Conservation (phyloP, 2,329 filamentous ascomycete genomes). For the Fusarium metavorans region DNA sequence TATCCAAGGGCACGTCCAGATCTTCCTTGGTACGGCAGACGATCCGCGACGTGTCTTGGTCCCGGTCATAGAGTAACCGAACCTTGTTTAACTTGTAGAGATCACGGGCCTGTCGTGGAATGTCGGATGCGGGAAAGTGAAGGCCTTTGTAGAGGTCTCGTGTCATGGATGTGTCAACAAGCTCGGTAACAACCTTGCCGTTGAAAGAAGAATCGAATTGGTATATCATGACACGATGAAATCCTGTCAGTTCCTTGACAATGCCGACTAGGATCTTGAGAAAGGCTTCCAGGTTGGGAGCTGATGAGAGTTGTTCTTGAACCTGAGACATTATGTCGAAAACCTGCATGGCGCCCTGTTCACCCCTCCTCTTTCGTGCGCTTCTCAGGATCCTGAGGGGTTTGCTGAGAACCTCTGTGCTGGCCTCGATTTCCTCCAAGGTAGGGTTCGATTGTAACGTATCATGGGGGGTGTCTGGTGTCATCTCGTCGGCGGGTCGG, state of each 20-base stretch:
- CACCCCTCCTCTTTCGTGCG: constrained; percentile 79
- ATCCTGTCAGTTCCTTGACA: constrained; percentile 89
- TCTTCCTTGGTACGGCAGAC: constrained; percentile 83
- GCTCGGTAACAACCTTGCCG: constrained; percentile 86
- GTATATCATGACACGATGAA: constrained; percentile 93
- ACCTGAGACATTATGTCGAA: constrained; percentile 94
- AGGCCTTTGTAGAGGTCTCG: constrained; percentile 88
- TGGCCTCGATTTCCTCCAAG: constrained; percentile 78
- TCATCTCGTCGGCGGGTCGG: constrained; percentile 69
- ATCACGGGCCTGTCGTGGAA: constrained; percentile 86
- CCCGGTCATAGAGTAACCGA: constrained; percentile 86
- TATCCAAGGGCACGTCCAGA: constrained; percentile 79
- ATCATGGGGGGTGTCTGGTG: constrained; percentile 75
- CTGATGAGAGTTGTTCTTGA: constrained; percentile 84
- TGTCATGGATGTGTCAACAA: constrained; percentile 83
- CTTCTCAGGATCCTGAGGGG: constrained; percentile 82
- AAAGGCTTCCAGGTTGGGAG: constrained; percentile 77
- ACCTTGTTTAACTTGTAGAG: constrained; percentile 93
- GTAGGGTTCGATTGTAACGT: constrained; percentile 81
- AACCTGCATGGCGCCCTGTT: constrained; percentile 87
- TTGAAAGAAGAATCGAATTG: constrained; percentile 89
- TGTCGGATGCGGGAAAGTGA: constrained; percentile 90
- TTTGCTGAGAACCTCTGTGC: constrained; percentile 80
- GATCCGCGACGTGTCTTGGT: constrained; percentile 81
- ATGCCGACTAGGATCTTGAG: constrained; percentile 87